Conservation (phyloP, 805 yeast genomes). For the Saitoella complicata region DNA sequence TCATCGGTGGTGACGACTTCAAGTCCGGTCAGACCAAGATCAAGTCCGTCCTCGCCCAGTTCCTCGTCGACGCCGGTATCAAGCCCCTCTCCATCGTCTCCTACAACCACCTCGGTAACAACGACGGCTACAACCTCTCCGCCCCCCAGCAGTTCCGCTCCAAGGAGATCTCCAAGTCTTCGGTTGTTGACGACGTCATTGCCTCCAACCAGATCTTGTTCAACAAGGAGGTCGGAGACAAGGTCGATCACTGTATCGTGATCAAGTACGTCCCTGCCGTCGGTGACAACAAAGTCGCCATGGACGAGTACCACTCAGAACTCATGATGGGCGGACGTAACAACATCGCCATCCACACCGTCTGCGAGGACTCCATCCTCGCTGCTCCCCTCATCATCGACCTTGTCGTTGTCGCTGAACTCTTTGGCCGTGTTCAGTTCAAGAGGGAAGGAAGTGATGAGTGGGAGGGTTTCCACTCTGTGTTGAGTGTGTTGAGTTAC, state of each 20-base stretch:
- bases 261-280: slow-evolving; percentile 89
- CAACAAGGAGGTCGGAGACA: slow-evolving; percentile 60
- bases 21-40: slow-evolving; percentile 92
- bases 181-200: slow-evolving; percentile 88
- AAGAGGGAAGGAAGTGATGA: slow-evolving; percentile 35
- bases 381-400: slow-evolving; percentile 93
- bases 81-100: slow-evolving; percentile 89
- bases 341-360: slow-evolving; percentile 83
- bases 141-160: slow-evolving; percentile 90
- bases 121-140: slow-evolving; percentile 82
- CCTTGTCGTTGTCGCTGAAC: slow-evolving; percentile 77
- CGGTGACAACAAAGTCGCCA: slow-evolving; percentile 92
- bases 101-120: slow-evolving; percentile 90
- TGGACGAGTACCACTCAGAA: slow-evolving; percentile 96
- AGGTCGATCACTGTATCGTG: slow-evolving; percentile 86
- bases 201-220: slow-evolving; percentile 73
- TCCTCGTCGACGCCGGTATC: slow-evolving; percentile 92
- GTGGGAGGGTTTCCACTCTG: slow-evolving; percentile 62
- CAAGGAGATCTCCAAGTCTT: slow-evolving; percentile 82
- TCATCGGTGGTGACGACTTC: slow-evolving; percentile 95
- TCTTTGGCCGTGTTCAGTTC: slow-evolving; percentile 72
- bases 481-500: slow-evolving; percentile 72
- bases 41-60: slow-evolving; percentile 93
- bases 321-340: slow-evolving; percentile 96
- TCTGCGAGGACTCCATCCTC: slow-evolving; percentile 86